Conservation (phyloP, 2,329 filamentous ascomycete species). For the Trichoderma endophyticum region DNA sequence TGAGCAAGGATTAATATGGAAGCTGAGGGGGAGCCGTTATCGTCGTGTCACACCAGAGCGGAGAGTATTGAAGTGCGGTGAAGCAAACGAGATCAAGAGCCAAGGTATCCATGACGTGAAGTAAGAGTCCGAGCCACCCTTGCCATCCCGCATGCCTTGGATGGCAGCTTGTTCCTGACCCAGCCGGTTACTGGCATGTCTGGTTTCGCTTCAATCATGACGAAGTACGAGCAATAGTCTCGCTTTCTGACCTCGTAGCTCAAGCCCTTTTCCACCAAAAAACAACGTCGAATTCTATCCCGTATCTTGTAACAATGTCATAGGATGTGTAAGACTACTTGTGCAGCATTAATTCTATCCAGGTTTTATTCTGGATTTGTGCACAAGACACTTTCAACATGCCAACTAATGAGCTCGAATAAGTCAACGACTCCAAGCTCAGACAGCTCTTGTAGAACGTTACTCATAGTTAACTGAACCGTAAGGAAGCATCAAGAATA, state of each 20-base stretch:
- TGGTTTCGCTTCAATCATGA: background rate
- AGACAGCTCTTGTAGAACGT: background rate
- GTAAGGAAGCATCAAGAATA: background rate
- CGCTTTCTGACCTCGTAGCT: background rate
- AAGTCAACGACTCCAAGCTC: background rate
- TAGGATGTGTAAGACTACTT: background rate
- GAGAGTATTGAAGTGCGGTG: slow-evolving; percentile 10
- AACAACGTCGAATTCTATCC: background rate
- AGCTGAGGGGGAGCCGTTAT: background rate
- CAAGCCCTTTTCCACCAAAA: background rate
- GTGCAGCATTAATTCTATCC: background rate
- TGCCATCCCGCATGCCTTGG: background rate
- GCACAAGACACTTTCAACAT: background rate
- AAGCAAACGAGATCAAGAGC: background rate
- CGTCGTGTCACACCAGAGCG: slow-evolving; percentile 13
- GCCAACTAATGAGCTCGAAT: background rate
- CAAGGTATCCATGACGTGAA: background rate
- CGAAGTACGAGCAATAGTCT: background rate
- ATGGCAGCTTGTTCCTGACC: background rate
- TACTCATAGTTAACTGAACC: background rate
- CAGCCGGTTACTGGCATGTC: background rate
- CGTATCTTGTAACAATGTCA: background rate
- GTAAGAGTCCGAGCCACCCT: slow-evolving; percentile 8
- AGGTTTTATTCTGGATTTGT: background rate
- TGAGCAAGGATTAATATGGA: background rate